phyloP scores from a whole-genome alignment of 148 eudicot genomes.

The Selenicereus undatus region DNA sequence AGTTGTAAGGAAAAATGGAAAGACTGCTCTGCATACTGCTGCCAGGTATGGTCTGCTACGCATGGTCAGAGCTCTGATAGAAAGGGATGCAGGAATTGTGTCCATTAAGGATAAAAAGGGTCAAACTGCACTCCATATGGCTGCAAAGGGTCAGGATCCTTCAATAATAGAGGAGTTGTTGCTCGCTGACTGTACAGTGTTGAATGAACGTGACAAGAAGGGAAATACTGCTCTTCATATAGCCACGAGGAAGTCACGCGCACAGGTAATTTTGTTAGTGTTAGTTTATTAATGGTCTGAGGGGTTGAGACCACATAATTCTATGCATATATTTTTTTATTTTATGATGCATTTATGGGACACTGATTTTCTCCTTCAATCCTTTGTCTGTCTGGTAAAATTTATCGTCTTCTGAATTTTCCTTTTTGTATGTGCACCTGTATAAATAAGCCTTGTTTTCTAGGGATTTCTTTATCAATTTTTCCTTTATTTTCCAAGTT shows the following conservation, averaged over 20 bases:
- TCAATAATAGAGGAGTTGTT: conserved; percentile 61
- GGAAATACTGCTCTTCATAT: conserved; percentile 85
- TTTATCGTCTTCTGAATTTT: neutral
- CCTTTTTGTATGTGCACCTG: neutral
- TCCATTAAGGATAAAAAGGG: conserved; percentile 83
- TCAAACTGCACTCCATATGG: conserved; percentile 95
- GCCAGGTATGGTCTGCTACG: conserved; percentile 64
- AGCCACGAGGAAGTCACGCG: conserved; percentile 76
- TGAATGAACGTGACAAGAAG: conserved; percentile 88
- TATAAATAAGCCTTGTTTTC: neutral
- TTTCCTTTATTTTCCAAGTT: neutral
- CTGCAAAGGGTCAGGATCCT: conserved; percentile 84
- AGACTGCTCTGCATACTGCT: conserved; percentile 79
- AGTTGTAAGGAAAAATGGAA: conserved; percentile 85
- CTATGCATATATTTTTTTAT: neutral
- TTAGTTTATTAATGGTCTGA: neutral
- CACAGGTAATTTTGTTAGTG: conserved; percentile 46
- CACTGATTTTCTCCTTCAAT: neutral
- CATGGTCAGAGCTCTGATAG: conserved; percentile 60
- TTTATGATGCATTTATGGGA: neutral
- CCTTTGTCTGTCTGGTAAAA: neutral
- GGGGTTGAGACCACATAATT: neutral
- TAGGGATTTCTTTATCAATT: neutral
- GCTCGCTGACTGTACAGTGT: conserved; percentile 64
- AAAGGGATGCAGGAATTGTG: conserved; percentile 57